Conservation (phyloP, 208 protist genomes). For the Angomonas ambiguus region DNA sequence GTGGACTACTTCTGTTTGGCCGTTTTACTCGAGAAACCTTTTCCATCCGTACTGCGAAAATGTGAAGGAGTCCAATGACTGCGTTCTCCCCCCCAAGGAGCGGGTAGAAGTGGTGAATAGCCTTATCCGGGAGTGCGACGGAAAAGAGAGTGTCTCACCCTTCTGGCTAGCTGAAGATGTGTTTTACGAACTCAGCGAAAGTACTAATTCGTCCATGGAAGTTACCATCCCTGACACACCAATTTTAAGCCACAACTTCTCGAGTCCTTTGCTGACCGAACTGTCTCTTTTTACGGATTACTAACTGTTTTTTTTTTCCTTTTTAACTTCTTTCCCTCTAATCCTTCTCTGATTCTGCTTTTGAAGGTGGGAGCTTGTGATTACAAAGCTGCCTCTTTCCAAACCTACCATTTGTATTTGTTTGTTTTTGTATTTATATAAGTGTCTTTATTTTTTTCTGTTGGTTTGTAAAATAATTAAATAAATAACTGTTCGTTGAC, state of each 20-base stretch:
- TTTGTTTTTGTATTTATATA: conserved; percentile 1
- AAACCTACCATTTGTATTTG: neutral
- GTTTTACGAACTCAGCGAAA: neutral
- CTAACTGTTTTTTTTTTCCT: conserved; percentile 20
- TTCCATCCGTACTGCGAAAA: neutral
- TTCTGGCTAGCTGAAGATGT: neutral
- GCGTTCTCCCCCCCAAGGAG: neutral
- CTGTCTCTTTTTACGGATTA: conserved; percentile 10
- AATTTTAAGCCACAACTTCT: too few species aligned
- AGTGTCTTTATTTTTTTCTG: neutral
- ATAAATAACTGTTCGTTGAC: neutral
- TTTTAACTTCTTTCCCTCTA: conserved; percentile 11
- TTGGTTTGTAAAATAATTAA: too few species aligned
- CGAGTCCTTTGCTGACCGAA: conserved; percentile 17
- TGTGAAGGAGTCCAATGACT: neutral
- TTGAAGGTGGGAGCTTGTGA: neutral
- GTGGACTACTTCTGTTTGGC: neutral
- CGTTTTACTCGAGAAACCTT: conserved; percentile 7
- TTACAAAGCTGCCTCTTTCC: neutral
- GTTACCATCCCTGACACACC: too few species aligned
- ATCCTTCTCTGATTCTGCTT: neutral
- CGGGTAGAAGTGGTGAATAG: conserved; percentile 16
- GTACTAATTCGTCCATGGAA: too few species aligned
- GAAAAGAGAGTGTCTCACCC: neutral
- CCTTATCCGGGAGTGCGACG: conserved; percentile 8